phyloP scores from a whole-genome alignment of 352 stramenopile genomes.

The Phytopythium litorale region DNA sequence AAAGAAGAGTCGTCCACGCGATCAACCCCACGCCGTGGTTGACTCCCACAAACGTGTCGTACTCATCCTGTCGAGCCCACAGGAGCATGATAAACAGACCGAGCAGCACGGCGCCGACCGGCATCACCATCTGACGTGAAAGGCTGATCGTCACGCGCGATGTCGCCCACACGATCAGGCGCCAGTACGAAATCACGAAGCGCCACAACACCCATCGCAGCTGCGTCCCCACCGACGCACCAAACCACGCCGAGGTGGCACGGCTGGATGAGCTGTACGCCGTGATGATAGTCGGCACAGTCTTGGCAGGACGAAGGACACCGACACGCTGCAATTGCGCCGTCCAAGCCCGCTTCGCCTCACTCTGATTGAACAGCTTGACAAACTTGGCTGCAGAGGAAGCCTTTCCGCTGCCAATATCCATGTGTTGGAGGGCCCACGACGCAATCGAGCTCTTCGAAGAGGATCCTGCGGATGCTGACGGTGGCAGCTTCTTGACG shows the following conservation, averaged over 20 bases:
- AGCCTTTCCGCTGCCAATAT: constrained; percentile 1
- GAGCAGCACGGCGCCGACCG: constrained; percentile 10
- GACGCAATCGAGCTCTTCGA: constrained; percentile 14
- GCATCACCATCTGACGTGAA: constrained; percentile 1
- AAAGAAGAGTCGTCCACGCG: constrained; percentile 18
- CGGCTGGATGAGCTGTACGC: constrained; percentile 9
- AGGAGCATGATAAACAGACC: constrained; percentile 12
- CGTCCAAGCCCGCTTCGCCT: constrained; percentile 13
- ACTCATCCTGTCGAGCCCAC: constrained; percentile 18
- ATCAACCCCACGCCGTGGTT: constrained; percentile 21
- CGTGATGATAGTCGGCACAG: constrained; percentile 9
- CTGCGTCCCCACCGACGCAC: constrained; percentile 15
- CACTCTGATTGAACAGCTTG: constrained; percentile 21
- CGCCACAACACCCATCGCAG: constrained; percentile 16
- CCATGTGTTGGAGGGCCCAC: constrained; percentile 22
- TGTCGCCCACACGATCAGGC: constrained; percentile 10
- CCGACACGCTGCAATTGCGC: constrained; percentile 20
- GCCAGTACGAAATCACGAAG: constrained; percentile 21
- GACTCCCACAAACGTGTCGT: constrained; percentile 23
- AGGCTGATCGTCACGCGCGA: constrained; percentile 4
- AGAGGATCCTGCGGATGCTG: not conserved
- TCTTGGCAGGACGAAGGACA: constrained; percentile 13
- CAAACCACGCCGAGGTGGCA: constrained; percentile 8
- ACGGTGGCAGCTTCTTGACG: constrained; percentile 15
- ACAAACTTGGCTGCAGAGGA: constrained; percentile 11